A percentile compares a stretch with the other conserved stretches of the same genome.
Conservation (phyloP, 2,329 filamentous ascomycete genomes). For the Mycosphaerella arachidis region DNA sequence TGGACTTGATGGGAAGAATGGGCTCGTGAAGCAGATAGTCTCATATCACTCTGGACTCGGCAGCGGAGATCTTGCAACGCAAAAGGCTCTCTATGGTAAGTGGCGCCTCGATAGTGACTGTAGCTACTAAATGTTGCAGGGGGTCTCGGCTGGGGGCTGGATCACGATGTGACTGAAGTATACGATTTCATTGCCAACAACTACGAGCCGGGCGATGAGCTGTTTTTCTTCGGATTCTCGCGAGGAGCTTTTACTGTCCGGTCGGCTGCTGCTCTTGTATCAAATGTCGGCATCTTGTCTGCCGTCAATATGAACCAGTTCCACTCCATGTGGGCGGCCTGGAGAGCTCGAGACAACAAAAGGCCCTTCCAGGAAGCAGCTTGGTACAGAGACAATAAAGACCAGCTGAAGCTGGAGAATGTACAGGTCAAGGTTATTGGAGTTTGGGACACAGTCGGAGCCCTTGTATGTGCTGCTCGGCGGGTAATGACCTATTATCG, state of each 20-base stretch:
- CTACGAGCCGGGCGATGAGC: constrained; percentile 44
- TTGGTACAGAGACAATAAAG: constrained; percentile 12
- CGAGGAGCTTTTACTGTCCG: constrained; percentile 36
- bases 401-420: constrained; percentile 4
- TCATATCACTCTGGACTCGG: constrained; percentile 46
- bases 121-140: constrained; percentile 1
- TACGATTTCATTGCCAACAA: constrained; percentile 49
- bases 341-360: background rate
- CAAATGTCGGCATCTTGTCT: constrained; percentile 12
- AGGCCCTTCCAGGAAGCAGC: constrained; percentile 4
- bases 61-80: constrained; percentile 34
- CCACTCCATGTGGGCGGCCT: constrained; percentile 12
- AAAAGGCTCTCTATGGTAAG: constrained; percentile 12
- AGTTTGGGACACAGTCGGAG: constrained; percentile 30
- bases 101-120: background rate
- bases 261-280: constrained; percentile 13
- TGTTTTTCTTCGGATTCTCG: constrained; percentile 43
- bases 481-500: background rate
- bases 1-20: constrained; percentile 34
- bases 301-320: constrained; percentile 14
- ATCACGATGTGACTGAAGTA: constrained; percentile 40
- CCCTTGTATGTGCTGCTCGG: constrained; percentile 5
- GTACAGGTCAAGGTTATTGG: constrained; percentile 20
- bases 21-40: constrained; percentile 42
- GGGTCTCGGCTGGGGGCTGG: constrained; percentile 32